These are phyloP conservation scores for Saccharum officinarum DNA, from an alignment of 176 grass and related monocot species.

Conservation along the genomic window DNA sequence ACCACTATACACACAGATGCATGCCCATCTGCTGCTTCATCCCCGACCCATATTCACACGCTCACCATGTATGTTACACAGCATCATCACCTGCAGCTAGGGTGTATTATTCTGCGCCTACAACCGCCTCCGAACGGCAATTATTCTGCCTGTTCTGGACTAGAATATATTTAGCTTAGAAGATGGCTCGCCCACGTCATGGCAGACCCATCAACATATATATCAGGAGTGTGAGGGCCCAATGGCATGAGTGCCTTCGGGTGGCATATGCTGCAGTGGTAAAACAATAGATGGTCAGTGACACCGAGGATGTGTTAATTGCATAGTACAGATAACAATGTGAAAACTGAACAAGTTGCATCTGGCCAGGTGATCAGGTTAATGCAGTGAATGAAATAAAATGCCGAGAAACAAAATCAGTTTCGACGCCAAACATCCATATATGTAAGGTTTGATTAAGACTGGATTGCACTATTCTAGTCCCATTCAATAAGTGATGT, in stretches of 20 bases:
- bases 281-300: constrained; percentile 21
- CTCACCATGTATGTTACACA: not conserved
- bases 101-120: constrained; percentile 25
- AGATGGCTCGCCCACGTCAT: not conserved
- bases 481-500: not conserved
- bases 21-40: constrained; percentile 40
- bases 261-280: constrained; percentile 30
- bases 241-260: not conserved
- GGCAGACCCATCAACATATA: constrained; percentile 25
- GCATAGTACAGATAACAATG: not conserved
- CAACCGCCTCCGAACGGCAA: not conserved
- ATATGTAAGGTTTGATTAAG: not conserved
- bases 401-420: not conserved
- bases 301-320: not conserved
- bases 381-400: not conserved
- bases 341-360: not conserved
- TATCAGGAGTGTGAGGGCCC: constrained; percentile 19
- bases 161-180: not conserved
- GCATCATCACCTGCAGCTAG: constrained; percentile 17
- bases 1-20: constrained; percentile 44
- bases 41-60: constrained; percentile 54
- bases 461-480: not conserved
- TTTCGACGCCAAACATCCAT: not conserved
- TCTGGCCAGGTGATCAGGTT: not conserved
- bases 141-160: not conserved